Base-by-base conservation (phyloP, 768 basidiomycete species). In the Pisolithus marmoratus region DNA sequence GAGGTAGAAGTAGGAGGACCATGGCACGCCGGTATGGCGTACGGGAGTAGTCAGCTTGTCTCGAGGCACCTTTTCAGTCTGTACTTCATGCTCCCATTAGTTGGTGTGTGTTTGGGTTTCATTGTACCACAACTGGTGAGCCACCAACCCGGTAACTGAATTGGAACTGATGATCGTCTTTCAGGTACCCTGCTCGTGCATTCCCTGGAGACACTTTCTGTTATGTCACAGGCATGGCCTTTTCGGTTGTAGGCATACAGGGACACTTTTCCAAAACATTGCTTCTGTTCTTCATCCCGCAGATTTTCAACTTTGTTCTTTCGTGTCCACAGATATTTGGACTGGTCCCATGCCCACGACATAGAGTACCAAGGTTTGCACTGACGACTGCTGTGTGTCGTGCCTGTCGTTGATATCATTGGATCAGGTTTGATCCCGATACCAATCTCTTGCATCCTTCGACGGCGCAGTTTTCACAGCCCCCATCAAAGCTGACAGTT, bases 161-260 rank as follows among this genome's bases (percentile, higher is more conserved):
- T 9, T 8, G 45, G 23, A 44, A 47, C 46, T 29, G 6, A 19
- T 29, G 6, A 19, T 36, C 14, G 31, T 22, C 34, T 48, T 34
- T 12, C 61, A 97, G 95, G 94, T 98, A 95, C 66, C 96, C 96
- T 6, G 94, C 96, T 9, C 80, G 87, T 20, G 92, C 82, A 0
- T 99, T 98, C 64, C 90, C 94, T 0, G 96, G 96, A 3, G 96
- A 99, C 66, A 99, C 96, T 4, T 78, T 99, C 27, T 99, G 96
- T 69, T 99, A 99, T 72, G 84, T 97, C 38, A 83, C 93, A 0
- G 96, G 96, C 54, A 99, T 99, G 96, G 92, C 96, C 4, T 98
- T 99, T 66, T 87, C 96, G 1, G 94, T 96, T 8, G 94, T 95
- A 29, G 94, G 93, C 22, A 97, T 99, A 56, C 91, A 96, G 62